Conservation (phyloP, 306 rosid species). For the Psophocarpus tetragonolobus region DNA sequence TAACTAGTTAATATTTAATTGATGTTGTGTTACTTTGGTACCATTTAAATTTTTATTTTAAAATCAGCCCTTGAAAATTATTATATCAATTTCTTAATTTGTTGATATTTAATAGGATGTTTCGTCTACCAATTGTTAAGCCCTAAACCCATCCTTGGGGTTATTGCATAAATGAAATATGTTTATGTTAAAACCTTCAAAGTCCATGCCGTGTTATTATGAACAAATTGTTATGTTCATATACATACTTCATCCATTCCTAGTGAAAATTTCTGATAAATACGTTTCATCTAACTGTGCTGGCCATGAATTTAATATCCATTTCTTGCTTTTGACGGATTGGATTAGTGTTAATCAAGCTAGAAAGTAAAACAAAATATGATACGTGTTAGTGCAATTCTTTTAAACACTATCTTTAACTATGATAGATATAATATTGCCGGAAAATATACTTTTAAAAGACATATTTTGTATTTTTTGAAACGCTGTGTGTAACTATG, state of each 20-base stretch:
- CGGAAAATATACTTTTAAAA: no score
- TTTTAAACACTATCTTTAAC: no score
- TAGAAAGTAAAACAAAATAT: constrained; percentile 2
- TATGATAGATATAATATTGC: no score
- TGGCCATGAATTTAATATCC: constrained; percentile 1
- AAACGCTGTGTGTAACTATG: neutral
- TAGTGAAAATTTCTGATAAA: constrained; percentile 3
- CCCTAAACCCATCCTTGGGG: neutral
- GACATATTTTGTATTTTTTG: no score
- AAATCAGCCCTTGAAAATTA: neutral
- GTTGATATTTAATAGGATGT: neutral
- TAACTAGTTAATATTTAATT: neutral
- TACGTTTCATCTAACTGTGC: constrained; percentile 24
- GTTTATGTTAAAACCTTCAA: constrained; percentile 14
- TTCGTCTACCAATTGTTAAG: neutral
- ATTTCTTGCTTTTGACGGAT: constrained; percentile 2
- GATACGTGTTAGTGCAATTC: no score
- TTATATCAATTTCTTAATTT: neutral
- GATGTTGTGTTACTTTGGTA: neutral
- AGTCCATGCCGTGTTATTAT: constrained; percentile 28
- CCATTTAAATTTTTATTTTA: neutral
- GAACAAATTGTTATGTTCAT: neutral
- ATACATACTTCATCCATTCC: neutral
- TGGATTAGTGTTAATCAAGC: neutral
- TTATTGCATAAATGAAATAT: neutral